Base-by-base conservation (phyloP, 2,329 filamentous ascomycete species). In the Hypomyces perniciosus region DNA sequence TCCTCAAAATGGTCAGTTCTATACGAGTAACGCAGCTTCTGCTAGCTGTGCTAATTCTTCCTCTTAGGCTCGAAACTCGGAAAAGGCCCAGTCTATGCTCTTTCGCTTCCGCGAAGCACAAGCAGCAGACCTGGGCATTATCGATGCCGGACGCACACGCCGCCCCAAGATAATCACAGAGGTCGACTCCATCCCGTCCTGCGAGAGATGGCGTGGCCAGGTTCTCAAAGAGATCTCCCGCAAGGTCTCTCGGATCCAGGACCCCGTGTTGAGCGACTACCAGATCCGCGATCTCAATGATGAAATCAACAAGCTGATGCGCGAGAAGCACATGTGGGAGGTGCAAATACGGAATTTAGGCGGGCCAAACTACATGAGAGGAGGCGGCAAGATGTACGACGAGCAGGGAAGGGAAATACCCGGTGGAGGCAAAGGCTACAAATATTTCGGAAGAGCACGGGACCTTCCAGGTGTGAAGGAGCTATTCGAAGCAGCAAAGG, bases 51-150 rank as follows among this genome's bases (percentile, higher is more conserved):
- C 54, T 61, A 31, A 61, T 53, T 28, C 28, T n/a, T 0, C 0
- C 61, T 39, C 8, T 8, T 13, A 90, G 92, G 91, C 92, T 65
- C 92, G 92, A 66, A 96, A 97, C 72, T 92, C 89, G 42, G 92
- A 97, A 80, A 99, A 97, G 72, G 92, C 93, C 64, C 93, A 99
- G 77, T 96, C 91, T 44, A 99, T 99, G 92, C 92, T 99, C 71
- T 99, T 96, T 77, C 92, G 93, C 78, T 99, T 99, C 78, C 90
- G 93, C 69, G 93, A 95, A 65, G 88, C 92, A 62, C 93, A 97
- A 81, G 92, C 92, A 59, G 90, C 90, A 57, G 91, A 96, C 73
- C 81, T 96, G 44, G 92, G 92, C 65, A 96, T 97, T 70, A 88
- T 99, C 72, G 92, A 97, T 75, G 87, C 87, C 29, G 88, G 90